Base-by-base conservation (phyloP, 2,329 filamentous ascomycete genomes). In the Fusarium sp. region DNA sequence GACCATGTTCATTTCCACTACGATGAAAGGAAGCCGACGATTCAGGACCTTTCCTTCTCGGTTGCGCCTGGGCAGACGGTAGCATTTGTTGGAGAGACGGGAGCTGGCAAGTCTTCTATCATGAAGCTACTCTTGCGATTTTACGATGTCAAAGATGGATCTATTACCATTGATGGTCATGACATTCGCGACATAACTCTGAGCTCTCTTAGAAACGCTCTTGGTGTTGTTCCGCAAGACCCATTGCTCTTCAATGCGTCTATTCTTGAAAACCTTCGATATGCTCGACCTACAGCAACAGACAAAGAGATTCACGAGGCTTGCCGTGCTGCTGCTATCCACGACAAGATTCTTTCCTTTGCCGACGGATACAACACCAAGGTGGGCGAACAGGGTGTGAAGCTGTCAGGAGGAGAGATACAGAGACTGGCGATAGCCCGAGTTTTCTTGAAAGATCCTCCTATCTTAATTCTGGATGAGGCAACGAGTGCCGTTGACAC, bases 401-500 rank as follows among this genome's bases (percentile, higher is more conserved):
- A 85, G 5, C 82, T 90, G 6, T 88, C 85, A 2, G 88, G 89
- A 0, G 89, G 89, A 0, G 89, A 91, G 72, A 85, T 86, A 18
- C 89, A 91, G 72, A 85, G 89, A 1, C 80, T 91, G 1, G 88
- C 87, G 0, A 88, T 91, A 31, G 89, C 89, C 0, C 82, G 88
- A 5, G 88, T 88, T 0, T 81, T 91, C 9, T 80, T 91, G 1
- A 84, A 88, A 4, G 84, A 86, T 7, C 88, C 89, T 1, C 85
- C 86, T 1, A 91, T 94, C 54, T 82, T 94, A 1, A 89, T 94
- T 13, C 84, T 92, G 2, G 92, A 93, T 69, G 92, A 93, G 81
- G 91, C 91, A 0, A 93, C 92, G 0, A 90, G 88, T 35, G 89
- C 91, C 0, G 74, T 86, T 27, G 83, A 85, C 52, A 81, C 82